phyloP scores from a whole-genome alignment of 148 eudicot species.

The Silene latifolia region DNA sequence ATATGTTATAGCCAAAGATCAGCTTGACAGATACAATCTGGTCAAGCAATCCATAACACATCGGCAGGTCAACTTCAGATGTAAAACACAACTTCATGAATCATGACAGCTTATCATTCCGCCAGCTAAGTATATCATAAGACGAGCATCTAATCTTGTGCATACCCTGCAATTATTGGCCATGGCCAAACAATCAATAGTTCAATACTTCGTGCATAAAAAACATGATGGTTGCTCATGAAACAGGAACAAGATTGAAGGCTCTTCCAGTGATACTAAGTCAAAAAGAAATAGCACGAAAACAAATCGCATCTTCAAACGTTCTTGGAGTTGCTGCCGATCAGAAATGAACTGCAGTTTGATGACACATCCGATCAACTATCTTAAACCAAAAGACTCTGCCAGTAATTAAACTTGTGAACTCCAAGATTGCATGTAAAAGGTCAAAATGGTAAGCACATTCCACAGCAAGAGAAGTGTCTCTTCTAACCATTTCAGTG shows the following conservation, averaged over 20 bases:
- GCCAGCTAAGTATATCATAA: constrained; percentile 97
- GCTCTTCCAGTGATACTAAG: not conserved
- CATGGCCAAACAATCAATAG: constrained; percentile 92
- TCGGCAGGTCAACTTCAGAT: constrained; percentile 88
- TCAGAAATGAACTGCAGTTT: constrained; percentile 5
- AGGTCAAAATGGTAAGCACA: constrained; percentile 5
- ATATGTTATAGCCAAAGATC: constrained; percentile 52
- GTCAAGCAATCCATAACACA: constrained; percentile 74
- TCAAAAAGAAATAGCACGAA: not conserved
- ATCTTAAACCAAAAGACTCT: constrained; percentile 5
- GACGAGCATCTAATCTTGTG: constrained; percentile 87
- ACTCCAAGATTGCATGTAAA: constrained; percentile 15
- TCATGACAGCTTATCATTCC: constrained; percentile 90
- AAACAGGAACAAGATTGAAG: constrained; percentile 21
- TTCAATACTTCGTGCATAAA: constrained; percentile 29
- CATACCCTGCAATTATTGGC: constrained; percentile 92
- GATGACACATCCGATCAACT: constrained; percentile 1
- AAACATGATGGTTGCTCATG: constrained; percentile 33
- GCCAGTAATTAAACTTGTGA: constrained; percentile 1
- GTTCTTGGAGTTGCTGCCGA: constrained; percentile 5
- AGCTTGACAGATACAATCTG: constrained; percentile 44
- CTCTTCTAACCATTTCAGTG: not conserved
- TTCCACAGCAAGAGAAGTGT: constrained; percentile 1
- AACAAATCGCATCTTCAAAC: constrained; percentile 2
- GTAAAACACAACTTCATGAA: constrained; percentile 66